Percentiles rank a stretch among this genome's conserved stretches.
phyloP scores from a whole-genome alignment of 2,329 filamentous ascomycete species.

The Sarocladiaceae sp. region DNA sequence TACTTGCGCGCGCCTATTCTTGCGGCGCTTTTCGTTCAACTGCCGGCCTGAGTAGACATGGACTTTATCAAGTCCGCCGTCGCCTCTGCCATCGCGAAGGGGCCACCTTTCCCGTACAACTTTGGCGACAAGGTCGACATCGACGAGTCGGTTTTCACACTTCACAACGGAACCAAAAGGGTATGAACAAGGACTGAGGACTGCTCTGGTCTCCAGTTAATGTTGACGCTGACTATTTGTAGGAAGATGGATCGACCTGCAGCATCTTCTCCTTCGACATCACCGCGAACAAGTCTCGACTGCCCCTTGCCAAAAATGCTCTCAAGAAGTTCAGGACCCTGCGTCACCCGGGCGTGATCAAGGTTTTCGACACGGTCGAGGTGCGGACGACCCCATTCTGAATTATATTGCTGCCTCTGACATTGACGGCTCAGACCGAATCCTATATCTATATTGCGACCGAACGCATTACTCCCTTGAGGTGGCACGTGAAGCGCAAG shows the following conservation, averaged over 20 bases:
- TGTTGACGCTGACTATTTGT: neutral
- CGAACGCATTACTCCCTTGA: slow-evolving; percentile 79
- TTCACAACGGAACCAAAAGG: slow-evolving; percentile 90
- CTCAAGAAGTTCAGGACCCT: slow-evolving; percentile 90
- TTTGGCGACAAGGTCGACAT: slow-evolving; percentile 92
- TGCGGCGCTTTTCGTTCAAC: neutral
- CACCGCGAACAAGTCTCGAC: slow-evolving; percentile 68
- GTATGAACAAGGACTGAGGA: slow-evolving; percentile 41
- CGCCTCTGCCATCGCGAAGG: slow-evolving; percentile 92
- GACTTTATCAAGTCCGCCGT: slow-evolving; percentile 98
- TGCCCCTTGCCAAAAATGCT: slow-evolving; percentile 89
- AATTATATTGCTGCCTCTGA: neutral
- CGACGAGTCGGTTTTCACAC: slow-evolving; percentile 92
- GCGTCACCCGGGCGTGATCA: slow-evolving; percentile 90
- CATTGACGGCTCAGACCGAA: slow-evolving; percentile 62
- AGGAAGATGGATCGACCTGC: slow-evolving; percentile 93
- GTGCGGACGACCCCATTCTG: slow-evolving; percentile 36
- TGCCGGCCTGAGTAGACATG: slow-evolving; percentile 50
- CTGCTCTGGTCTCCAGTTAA: neutral
- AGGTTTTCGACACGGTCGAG: slow-evolving; percentile 91
- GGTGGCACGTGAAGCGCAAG: slow-evolving; percentile 86
- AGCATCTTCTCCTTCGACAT: slow-evolving; percentile 97
- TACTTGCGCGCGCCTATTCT: neutral
- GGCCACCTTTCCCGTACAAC: slow-evolving; percentile 85
- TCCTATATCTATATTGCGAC: slow-evolving; percentile 95